Evolutionary conservation across 2,329 filamentous ascomycete genomes (phyloP), one percentile per base, ranked within the genome.

Genomic region (Thyridium curvatum): DNA sequence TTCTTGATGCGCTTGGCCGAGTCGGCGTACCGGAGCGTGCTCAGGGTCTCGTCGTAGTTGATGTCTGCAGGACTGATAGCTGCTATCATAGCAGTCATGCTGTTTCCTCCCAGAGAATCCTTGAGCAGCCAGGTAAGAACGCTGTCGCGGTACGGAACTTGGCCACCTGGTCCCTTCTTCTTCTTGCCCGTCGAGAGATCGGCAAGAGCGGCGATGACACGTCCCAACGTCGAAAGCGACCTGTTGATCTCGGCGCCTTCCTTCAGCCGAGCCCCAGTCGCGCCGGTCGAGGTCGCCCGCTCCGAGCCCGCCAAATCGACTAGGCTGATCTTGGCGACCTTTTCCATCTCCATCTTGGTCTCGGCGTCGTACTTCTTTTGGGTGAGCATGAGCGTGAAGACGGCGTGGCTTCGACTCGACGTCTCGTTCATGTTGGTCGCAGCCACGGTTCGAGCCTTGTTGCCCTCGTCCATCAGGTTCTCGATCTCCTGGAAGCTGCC

Each of bases 341-440:
- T 96, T 63, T 98, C 94, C 53, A 91, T 86, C 52, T 90, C 88
- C 90, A 98, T 94, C 48, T 89, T 94, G 1, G 93, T 96, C 59
- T 96, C 89, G 3, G 77, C 69, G 57, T 98, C 93, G 56, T 85
- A 84, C 44, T 86, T 82, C 62, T 96, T 97, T 61, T 98, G 93
- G 0, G 89, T 95, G 34, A 98, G 71, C 55, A 91, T 97, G 39
- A 98, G 71, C 15, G 94, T 98, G 60, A 98, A 98, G 37, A 98
- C 94, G 31, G 93, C 93, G 62, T 98, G 93, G 59, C 91, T 97
- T 71, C 93, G 84, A 76, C 89, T 95, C 43, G 89, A 96, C 0
- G 94, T 98, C 64, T 97, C 93, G 71, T 98, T 98, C 93, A 98
- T 98, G 74, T 97, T 98, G 30, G 93, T 98, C 8, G 93, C 93